A percentile compares a stretch with the other conserved stretches of the same genome.
Conservation (phyloP, 305 asterid species). For the Rubia balearica region DNA sequence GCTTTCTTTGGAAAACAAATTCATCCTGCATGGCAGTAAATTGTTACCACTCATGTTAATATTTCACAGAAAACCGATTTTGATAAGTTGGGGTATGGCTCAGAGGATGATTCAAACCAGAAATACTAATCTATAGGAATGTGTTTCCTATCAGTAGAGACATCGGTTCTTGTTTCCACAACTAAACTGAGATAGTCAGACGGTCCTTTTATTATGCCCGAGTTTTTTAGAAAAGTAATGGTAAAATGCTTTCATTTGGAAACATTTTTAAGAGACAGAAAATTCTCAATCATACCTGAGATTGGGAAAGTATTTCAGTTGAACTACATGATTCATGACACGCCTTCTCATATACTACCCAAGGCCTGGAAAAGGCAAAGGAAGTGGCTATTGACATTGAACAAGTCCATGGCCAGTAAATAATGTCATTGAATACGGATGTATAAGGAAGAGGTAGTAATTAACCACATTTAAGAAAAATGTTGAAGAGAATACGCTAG, state of each 20-base stretch:
- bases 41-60: neutral
- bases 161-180: neutral
- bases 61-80: neutral
- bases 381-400: neutral
- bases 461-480: neutral
- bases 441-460: neutral
- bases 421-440: neutral
- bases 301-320: conserved; percentile 11
- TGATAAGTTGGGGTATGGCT: neutral
- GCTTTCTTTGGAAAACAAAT: neutral
- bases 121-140: neutral
- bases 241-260: neutral
- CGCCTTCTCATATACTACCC: conserved; percentile 23
- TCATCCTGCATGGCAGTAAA: conserved; percentile 19
- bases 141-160: neutral
- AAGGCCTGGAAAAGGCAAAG: conserved; percentile 25
- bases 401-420: neutral
- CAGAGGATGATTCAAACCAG: neutral
- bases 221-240: neutral
- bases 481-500: neutral
- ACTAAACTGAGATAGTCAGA: neutral
- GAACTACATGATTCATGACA: conserved; percentile 11
- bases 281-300: conserved; percentile 19
- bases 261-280: neutral
- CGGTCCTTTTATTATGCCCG: neutral